Percentiles rank a stretch among this genome's conserved stretches.
Conservation (phyloP, 768 basidiomycete species). For the Tylopilus subfusipes region DNA sequence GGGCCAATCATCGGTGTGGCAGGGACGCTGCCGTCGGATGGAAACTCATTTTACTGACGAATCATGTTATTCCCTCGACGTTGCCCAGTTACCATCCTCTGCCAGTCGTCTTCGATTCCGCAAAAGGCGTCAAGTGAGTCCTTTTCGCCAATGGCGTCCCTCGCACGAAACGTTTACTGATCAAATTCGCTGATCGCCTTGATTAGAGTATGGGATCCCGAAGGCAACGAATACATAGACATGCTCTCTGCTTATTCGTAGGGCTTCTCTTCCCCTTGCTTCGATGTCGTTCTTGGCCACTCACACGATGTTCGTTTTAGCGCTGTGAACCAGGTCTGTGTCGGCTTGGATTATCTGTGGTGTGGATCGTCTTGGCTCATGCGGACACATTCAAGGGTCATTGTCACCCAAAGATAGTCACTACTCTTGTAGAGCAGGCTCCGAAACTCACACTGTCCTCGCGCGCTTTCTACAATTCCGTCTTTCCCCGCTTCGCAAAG, state of each 20-base stretch:
- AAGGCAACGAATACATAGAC: slow-evolving; percentile 95
- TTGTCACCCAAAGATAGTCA: slow-evolving; percentile 87
- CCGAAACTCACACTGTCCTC: slow-evolving; percentile 90
- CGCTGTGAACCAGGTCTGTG: slow-evolving; percentile 80
- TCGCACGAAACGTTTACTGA: background rate
- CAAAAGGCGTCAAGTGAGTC: slow-evolving; percentile 83
- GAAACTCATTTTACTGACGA: slow-evolving; percentile 26
- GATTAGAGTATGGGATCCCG: slow-evolving; percentile 83
- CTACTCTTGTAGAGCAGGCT: slow-evolving; percentile 78
- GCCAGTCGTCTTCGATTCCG: slow-evolving; percentile 90
- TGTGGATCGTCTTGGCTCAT: slow-evolving; percentile 13
- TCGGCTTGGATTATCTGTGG: slow-evolving; percentile 5
- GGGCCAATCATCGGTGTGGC: slow-evolving; percentile 17
- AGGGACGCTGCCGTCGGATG: slow-evolving; percentile 6
- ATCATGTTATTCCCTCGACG: slow-evolving; percentile 40
- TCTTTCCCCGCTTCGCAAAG: slow-evolving; percentile 88
- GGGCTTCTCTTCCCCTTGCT: slow-evolving; percentile 29
- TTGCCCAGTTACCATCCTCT: slow-evolving; percentile 87
- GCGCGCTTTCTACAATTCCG: slow-evolving; percentile 92
- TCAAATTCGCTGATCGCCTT: slow-evolving; percentile 5
- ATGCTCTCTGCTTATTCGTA: slow-evolving; percentile 98
- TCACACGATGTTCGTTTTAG: slow-evolving; percentile 35
- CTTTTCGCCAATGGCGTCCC: slow-evolving; percentile 32
- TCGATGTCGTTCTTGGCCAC: background rate
- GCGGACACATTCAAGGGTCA: slow-evolving; percentile 54